Conservation (phyloP, 192 early-diverging fungal species). For the Podila clonocystis region DNA sequence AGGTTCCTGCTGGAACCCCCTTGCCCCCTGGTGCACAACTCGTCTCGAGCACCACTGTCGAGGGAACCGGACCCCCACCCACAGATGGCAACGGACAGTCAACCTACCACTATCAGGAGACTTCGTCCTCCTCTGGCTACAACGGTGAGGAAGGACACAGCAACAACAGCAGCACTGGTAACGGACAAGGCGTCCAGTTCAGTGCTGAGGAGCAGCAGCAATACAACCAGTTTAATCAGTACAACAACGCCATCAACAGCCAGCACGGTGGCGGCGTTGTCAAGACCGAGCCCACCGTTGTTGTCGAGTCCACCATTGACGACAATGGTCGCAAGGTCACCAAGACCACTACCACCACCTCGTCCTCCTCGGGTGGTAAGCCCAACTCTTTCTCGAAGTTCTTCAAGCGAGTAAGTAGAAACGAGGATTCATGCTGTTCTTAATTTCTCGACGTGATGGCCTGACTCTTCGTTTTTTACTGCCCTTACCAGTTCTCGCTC, state of each 20-base stretch:
- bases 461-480: not conserved
- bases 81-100: not conserved
- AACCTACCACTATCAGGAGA: not conserved
- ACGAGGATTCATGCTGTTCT: too few species aligned
- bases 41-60: conserved; percentile 24
- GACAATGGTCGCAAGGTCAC: conserved; percentile 46
- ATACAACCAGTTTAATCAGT: conserved; percentile 4
- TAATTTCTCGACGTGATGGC: not conserved
- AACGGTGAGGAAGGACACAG: not conserved
- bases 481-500: not conserved
- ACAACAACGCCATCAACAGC: conserved; percentile 12
- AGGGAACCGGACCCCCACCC: not conserved
- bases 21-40: conserved; percentile 31
- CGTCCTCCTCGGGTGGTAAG: conserved; percentile 9
- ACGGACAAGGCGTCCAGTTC: not conserved
- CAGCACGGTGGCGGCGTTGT: conserved; percentile 8
- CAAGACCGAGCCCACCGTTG: conserved; percentile 30
- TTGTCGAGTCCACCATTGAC: conserved; percentile 28
- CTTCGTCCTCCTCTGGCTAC: not conserved
- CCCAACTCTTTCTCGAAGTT: conserved; percentile 29
- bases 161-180: not conserved
- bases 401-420: conserved; percentile 44
- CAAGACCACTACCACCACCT: conserved; percentile 39
- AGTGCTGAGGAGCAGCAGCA: conserved; percentile 14
- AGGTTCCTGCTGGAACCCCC: conserved; percentile 44